These are phyloP conservation scores for Fusarium chaquense DNA, from an alignment of 2,329 filamentous ascomycete genomes.

Conservation along the genomic window DNA sequence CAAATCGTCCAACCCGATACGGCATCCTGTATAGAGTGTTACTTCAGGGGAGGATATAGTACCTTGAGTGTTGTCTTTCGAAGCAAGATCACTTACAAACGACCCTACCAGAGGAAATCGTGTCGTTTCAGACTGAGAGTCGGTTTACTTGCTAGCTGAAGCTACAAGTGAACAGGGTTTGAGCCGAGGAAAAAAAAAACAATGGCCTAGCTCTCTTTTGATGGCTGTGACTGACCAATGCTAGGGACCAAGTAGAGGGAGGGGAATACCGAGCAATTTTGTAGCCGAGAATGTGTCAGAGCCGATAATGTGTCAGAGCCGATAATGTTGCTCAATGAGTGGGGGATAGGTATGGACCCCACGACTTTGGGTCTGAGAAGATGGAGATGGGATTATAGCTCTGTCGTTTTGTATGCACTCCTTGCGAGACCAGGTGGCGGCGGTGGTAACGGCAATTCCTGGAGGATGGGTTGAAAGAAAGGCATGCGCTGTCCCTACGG, in stretches of 20 bases:
- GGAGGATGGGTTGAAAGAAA: conserved; percentile 19
- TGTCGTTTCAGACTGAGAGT: conserved; percentile 4
- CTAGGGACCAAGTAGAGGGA: conserved; percentile 16
- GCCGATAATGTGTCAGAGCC: conserved; percentile 28
- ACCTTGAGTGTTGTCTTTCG: conserved; percentile 15
- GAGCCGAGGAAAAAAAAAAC: conserved; percentile 6
- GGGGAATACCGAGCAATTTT: conserved; percentile 32
- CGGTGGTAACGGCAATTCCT: conserved; percentile 30
- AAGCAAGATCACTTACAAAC: neutral
- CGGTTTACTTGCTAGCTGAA: conserved; percentile 15
- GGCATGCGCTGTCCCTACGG: conserved; percentile 17
- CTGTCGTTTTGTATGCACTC: conserved; percentile 3
- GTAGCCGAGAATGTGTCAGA: conserved; percentile 34
- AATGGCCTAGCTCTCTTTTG: conserved; percentile 26
- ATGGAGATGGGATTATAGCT: neutral
- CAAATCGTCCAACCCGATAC: neutral
- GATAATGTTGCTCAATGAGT: conserved; percentile 25
- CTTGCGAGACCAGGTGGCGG: conserved; percentile 1
- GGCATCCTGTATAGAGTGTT: neutral
- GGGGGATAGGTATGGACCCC: conserved; percentile 11
- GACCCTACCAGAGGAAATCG: conserved; percentile 1
- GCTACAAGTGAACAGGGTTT: conserved; percentile 36
- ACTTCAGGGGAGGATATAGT: neutral
- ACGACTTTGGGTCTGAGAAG: conserved; percentile 3
- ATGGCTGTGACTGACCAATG: conserved; percentile 24